Base-by-base conservation (phyloP, 495 filamentous ascomycete species). In the Hypoxylon lienhwacheense region DNA sequence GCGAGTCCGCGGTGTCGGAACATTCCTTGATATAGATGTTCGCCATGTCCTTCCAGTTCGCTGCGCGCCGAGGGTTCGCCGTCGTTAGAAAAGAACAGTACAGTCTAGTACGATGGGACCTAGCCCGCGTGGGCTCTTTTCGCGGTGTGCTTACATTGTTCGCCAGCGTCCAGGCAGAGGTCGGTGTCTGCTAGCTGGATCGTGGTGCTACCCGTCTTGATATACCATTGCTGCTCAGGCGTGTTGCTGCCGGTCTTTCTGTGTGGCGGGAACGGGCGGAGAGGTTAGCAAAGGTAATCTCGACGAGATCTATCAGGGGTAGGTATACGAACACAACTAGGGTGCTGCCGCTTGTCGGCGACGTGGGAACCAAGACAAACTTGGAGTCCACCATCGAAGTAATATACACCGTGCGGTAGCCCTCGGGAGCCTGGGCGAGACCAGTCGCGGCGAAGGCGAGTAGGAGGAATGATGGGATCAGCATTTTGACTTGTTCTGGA, bases 11-110 rank as follows among this genome's bases (percentile, higher is more conserved):
- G 25, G 67, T 72, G 39, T 69, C 72, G 46, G 63, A 55, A 63
- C 78, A 81, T 2, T 68, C 63, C 29, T 70, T 69, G 15, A 81
- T 28, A 26, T 48, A 69, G 60, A 79, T 59, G 52, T 47, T 69
- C 16, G 60, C 76, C 77, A 80, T 79, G 50, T 79, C 77, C 65
- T 75, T 79, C 77, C 77, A 79, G 66, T 72, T 73, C 45, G 41
- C 75, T 77, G 28, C 58, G 47, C 17, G n/a, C n/a, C n/a, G 11
- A 8, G 19, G 14, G 7, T 25, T 44, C 10, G 4, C 16, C 15
- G 3, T 12, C 20, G 20, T 51, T 25, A 47, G 47, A 35, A 4
- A 42, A 36, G 1, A 16, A 24, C 15, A 22, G 2, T n/a, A 7
- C n/a, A 2, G 34, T 12, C 22, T 1, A 7, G 15, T 5, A n/a